Evolutionary conservation across 2,329 filamentous ascomycete genomes (phyloP), one percentile per base, ranked within the genome.

Genomic region (Xenoacremonium recifei): DNA sequence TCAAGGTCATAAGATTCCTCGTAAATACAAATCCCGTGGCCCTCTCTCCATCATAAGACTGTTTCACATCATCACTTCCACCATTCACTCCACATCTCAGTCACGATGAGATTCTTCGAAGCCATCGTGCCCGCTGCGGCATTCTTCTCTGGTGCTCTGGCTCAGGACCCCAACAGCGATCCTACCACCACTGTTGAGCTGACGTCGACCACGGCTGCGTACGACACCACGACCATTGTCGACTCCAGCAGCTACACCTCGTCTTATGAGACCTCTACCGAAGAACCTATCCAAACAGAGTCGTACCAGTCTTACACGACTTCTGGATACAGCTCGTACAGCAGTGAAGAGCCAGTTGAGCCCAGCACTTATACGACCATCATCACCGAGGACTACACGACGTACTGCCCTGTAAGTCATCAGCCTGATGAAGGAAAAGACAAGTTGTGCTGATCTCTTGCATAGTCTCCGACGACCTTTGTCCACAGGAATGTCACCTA

Each of bases 341-440:
- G n/a, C n/a, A n/a, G n/a, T n/a, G n/a, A n/a, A n/a, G n/a, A n/a
- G n/a, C n/a, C n/a, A n/a, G n/a, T n/a, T 3, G 29, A 32, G 15
- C n/a, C 32, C 40, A 41, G 49, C 27, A 45, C 43, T 16, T 61
- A 55, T 47, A 67, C 66, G 18, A 70, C 68, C n/a, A 59, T 68
- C 39, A 49, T 65, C 39, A 59, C 62, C 36, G 64, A 63, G 10
- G 56, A 61, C 42, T 70, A 65, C 52, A 64, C 66, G 27, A 68
- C 68, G 32, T 68, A 64, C 58, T 75, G 71, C 50, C 70, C 72
- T 13, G 68, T 71, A 62, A 53, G 65, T 62, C 32, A 13, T 13
- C 23, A n/a, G n/a, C n/a, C n/a, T n/a, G n/a, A n/a, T n/a, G n/a
- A n/a, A n/a, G n/a, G n/a, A n/a, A n/a, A n/a, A n/a, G n/a, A n/a